phyloP scores from a whole-genome alignment of 2,329 filamentous ascomycete genomes.

The Neophaeococcomyces aloes region DNA sequence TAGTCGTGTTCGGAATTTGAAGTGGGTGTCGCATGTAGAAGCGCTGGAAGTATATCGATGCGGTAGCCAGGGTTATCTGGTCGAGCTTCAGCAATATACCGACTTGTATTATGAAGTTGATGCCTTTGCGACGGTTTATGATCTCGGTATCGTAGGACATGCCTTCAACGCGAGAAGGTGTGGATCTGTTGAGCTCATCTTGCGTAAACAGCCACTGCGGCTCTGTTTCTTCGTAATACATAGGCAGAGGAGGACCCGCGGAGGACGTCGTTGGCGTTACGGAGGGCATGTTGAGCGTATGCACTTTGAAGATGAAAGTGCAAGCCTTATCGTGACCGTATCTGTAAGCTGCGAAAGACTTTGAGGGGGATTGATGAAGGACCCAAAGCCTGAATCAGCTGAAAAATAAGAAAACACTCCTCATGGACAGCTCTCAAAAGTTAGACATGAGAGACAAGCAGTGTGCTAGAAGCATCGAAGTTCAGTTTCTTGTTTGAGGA shows the following conservation, averaged over 20 bases:
- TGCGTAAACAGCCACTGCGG: conserved; percentile 83
- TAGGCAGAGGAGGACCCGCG: background rate
- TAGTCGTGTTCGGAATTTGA: conserved; percentile 48
- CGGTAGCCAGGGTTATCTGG: conserved; percentile 83
- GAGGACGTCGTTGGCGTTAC: too few species aligned
- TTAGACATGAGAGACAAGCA: too few species aligned
- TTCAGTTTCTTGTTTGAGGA: too few species aligned
- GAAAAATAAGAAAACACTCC: too few species aligned
- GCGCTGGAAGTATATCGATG: conserved; percentile 87
- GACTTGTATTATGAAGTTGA: conserved; percentile 93
- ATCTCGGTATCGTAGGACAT: conserved; percentile 68
- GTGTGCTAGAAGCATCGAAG: too few species aligned
- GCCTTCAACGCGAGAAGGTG: conserved; percentile 76
- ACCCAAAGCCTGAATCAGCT: too few species aligned
- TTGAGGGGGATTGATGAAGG: too few species aligned
- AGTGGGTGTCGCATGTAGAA: conserved; percentile 86
- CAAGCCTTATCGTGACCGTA: too few species aligned
- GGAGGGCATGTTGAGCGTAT: too few species aligned
- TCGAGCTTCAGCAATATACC: conserved; percentile 87
- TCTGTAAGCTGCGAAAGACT: too few species aligned
- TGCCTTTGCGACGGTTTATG: conserved; percentile 72
- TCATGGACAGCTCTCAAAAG: too few species aligned
- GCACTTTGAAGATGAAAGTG: too few species aligned
- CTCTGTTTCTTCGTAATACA: conserved; percentile 24
- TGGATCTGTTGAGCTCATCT: conserved; percentile 62